Evolutionary conservation across 345 rosid genomes (phyloP), one percentile per base, ranked within the genome.

Genomic region (Arabis alpina): DNA sequence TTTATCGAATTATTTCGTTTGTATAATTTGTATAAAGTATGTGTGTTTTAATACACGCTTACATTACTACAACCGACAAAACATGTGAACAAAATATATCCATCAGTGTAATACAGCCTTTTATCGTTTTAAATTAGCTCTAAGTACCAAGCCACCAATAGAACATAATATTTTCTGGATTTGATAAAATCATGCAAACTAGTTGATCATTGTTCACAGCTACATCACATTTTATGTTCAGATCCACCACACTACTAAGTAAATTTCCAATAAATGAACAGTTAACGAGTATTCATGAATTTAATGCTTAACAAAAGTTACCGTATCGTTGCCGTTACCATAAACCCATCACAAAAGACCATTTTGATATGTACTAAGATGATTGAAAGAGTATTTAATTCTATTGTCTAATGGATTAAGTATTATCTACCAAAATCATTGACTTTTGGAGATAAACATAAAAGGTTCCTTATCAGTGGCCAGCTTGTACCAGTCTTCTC

Each of bases 391-490:
- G 14, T 48, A 65, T 23, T 30, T 57, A 19, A 30, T 49, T 24
- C 24, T 54, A 10, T 34, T 11, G 41, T 58, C 36, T 11, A 50
- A 9, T 32, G 14, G 53, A 50, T 60, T 67, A 52, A 51, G 58
- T 59, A 58, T 49, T 9, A 24, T 10, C 48, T 37, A 19, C 51
- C 66, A 14, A 54, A 60, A 67, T 47, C 73, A 67, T 74, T 74
- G 78, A 74, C 78, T 60, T 74, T 52, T 66, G 16, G 5, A 53
- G 68, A 67, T 74, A 52, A 74, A 27, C 68, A 2, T n/a, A 37
- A 53, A 49, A 44, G 72, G 54, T 74, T 66, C 51, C 42, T 48
- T 25, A 60, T 67, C 78, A 32, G 50, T 66, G 73, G 78, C 78
- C 73, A 74, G 78, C 78, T 74, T 52, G 68, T 60, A 44, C 63